These are phyloP conservation scores for Oryza meyeriana DNA, from an alignment of 176 grass and related monocot genomes.

Conservation along the genomic window DNA sequence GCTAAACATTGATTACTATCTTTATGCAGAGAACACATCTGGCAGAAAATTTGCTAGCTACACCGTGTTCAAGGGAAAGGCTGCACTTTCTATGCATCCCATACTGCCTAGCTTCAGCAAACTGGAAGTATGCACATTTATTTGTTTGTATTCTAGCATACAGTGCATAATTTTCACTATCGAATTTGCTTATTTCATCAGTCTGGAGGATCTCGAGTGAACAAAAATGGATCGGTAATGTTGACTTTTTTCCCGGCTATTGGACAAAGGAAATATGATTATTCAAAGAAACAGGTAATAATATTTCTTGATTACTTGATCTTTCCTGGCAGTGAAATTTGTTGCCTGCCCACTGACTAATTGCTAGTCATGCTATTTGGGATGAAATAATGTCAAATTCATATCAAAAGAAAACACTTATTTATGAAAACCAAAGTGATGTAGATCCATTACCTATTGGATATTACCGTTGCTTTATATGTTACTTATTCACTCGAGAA, in stretches of 20 bases:
- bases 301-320: conserved; percentile 21
- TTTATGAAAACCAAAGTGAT: background rate
- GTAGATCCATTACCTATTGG: background rate
- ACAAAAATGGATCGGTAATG: conserved; percentile 71
- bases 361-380: background rate
- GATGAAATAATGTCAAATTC: background rate
- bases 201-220: conserved; percentile 62
- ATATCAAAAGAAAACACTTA: background rate
- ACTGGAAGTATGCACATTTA: conserved; percentile 52
- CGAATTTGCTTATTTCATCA: conserved; percentile 27
- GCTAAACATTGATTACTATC: conserved; percentile 8
- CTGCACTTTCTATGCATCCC: conserved; percentile 71
- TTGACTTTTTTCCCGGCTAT: conserved; percentile 79
- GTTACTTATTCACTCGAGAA: background rate
- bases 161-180: conserved; percentile 11
- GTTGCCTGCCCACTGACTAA: background rate
- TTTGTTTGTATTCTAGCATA: conserved; percentile 11
- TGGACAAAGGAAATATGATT: conserved; percentile 83
- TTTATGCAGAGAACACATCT: conserved; percentile 33
- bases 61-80: conserved; percentile 90
- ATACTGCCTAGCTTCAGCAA: conserved; percentile 63
- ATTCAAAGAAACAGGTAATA: conserved; percentile 80
- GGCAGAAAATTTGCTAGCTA: conserved; percentile 55
- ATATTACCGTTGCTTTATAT: background rate
- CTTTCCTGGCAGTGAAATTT: background rate